Conservation (phyloP, 2,329 filamentous ascomycete genomes). For the Blastomyces emzantsi region DNA sequence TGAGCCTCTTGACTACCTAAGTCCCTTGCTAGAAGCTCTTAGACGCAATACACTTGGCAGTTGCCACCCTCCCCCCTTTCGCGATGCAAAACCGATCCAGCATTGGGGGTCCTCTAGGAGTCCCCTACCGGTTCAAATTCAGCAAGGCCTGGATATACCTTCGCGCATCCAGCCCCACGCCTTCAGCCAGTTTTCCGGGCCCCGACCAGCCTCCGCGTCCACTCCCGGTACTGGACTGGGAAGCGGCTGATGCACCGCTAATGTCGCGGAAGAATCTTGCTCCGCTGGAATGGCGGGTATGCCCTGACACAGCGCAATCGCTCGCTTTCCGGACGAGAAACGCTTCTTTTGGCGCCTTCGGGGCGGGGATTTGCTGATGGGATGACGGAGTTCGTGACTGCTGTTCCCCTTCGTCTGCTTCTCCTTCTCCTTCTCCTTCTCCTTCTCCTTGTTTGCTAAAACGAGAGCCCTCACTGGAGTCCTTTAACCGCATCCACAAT, state of each 20-base stretch:
- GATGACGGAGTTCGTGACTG: background rate
- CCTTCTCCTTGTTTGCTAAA: constrained; percentile 3
- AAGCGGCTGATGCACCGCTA: constrained; percentile 28
- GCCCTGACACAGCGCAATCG: constrained; percentile 30
- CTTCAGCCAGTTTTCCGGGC: constrained; percentile 35
- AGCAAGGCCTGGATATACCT: constrained; percentile 40
- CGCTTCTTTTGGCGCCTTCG: constrained; percentile 29
- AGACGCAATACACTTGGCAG: background rate
- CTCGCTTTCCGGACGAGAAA: constrained; percentile 40
- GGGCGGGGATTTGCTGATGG: background rate
- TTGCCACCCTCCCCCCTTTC: background rate
- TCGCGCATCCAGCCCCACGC: constrained; percentile 39
- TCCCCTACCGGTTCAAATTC: constrained; percentile 33
- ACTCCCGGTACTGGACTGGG: constrained; percentile 19
- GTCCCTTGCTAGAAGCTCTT: background rate
- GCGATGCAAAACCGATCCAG: background rate
- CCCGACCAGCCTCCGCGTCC: constrained; percentile 20
- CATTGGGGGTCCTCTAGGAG: no score
- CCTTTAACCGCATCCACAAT: constrained; percentile 51
- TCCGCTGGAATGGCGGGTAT: constrained; percentile 25
- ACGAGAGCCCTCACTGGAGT: constrained; percentile 3
- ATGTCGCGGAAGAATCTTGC: constrained; percentile 34
- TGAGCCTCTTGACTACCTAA: background rate
- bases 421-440: background rate
- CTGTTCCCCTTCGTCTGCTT: constrained; percentile 1